phyloP scores from a whole-genome alignment of 176 grass and related monocot species.

The Otatea glauca region DNA sequence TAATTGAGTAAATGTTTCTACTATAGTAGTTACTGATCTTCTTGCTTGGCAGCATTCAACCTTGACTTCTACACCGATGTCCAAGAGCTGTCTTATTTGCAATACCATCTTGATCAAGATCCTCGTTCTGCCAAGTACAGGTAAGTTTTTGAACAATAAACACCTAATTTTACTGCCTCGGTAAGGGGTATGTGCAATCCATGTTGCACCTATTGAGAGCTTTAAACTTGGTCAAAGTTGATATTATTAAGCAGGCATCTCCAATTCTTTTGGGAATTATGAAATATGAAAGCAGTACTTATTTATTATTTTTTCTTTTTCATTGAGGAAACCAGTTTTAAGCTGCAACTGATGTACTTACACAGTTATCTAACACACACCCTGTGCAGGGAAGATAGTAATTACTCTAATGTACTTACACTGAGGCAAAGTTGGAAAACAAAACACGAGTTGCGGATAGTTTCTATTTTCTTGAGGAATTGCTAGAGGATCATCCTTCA shows the following conservation, averaged over 20 bases:
- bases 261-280: constrained; percentile 14
- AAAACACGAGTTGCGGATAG: constrained; percentile 13
- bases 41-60: constrained; percentile 74
- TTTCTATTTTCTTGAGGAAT: neutral
- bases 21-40: constrained; percentile 38
- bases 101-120: constrained; percentile 88
- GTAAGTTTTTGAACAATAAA: constrained; percentile 33
- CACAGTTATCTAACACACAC: neutral
- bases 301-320: neutral
- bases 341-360: neutral
- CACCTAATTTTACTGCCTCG: neutral
- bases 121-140: constrained; percentile 92
- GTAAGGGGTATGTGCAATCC: neutral
- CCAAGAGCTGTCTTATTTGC: constrained; percentile 86
- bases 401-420: constrained; percentile 1
- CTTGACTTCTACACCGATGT: constrained; percentile 97
- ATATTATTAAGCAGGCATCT: neutral
- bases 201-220: neutral
- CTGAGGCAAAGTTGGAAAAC: neutral
- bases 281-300: neutral
- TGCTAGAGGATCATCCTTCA: neutral
- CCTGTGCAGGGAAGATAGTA: neutral
- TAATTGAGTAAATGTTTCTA: constrained; percentile 28
- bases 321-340: neutral
- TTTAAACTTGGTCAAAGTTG: neutral